A percentile compares a stretch with the other conserved stretches of the same genome.
Conservation (phyloP, 1,284 basidiomycete species). For the Pseudozyma thailandica region DNA sequence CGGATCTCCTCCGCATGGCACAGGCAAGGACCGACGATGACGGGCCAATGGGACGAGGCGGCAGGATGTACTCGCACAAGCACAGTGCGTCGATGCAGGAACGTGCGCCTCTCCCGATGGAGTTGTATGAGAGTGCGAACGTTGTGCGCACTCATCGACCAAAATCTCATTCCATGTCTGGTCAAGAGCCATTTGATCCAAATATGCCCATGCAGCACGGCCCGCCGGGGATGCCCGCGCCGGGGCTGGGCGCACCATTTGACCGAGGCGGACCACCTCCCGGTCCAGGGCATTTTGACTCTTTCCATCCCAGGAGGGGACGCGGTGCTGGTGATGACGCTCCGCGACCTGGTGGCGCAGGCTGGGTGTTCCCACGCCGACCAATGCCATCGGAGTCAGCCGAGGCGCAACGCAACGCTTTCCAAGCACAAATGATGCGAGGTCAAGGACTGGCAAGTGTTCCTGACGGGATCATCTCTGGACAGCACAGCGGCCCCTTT, state of each 20-base stretch:
- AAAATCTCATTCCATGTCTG: constrained; percentile 46
- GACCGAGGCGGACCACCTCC: constrained; percentile 37
- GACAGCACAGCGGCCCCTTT: constrained; percentile 29
- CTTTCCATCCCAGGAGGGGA: constrained; percentile 45
- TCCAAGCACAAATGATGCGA: constrained; percentile 45
- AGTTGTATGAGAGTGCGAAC: constrained; percentile 37
- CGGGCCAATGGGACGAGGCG: background rate
- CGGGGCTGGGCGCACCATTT: constrained; percentile 33
- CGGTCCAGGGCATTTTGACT: constrained; percentile 31
- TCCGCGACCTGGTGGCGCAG: constrained; percentile 35
- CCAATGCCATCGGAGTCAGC: constrained; percentile 36
- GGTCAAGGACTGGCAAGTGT: constrained; percentile 36
- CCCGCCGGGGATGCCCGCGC: constrained; percentile 39
- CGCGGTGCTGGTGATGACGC: constrained; percentile 42
- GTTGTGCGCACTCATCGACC: constrained; percentile 32
- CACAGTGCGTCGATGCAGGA: constrained; percentile 50
- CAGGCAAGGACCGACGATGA: constrained; percentile 25
- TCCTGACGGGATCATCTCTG: constrained; percentile 42
- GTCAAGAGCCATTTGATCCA: constrained; percentile 35
- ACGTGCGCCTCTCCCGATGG: constrained; percentile 28
- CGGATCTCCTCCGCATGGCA: constrained; percentile 48
- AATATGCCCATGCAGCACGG: constrained; percentile 29
- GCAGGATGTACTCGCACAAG: constrained; percentile 40
- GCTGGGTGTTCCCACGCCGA: constrained; percentile 48
- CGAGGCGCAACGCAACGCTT: constrained; percentile 41